Percentiles rank a stretch among this genome's conserved stretches.
phyloP scores from a whole-genome alignment of 805 yeast species.

The Pichia eremophila region DNA sequence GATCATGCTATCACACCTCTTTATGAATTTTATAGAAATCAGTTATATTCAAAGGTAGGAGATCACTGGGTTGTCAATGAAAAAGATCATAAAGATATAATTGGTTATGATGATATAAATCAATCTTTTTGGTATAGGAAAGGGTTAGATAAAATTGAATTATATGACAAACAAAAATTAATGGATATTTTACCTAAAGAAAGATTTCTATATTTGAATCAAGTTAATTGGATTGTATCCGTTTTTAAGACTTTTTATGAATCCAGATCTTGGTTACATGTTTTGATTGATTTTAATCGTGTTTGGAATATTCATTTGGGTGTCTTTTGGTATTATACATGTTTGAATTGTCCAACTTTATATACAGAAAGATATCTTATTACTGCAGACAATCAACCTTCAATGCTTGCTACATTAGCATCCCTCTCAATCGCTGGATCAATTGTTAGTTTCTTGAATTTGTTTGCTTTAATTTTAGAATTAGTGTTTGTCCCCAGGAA shows the following conservation, averaged over 20 bases:
- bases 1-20: slow-evolving; percentile 70
- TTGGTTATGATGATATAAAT: slow-evolving; percentile 87
- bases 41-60: slow-evolving; percentile 36
- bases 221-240: slow-evolving; percentile 56
- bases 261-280: slow-evolving; percentile 69
- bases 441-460: slow-evolving; percentile 45
- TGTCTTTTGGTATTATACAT: slow-evolving; percentile 68
- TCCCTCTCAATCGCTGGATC: slow-evolving; percentile 63
- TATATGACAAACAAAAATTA: slow-evolving; percentile 34
- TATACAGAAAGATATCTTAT: slow-evolving; percentile 52
- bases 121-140: slow-evolving; percentile 78
- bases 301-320: slow-evolving; percentile 72
- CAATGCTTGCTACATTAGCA: slow-evolving; percentile 43
- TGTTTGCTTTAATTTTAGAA: slow-evolving; percentile 51
- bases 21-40: slow-evolving; percentile 50
- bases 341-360: slow-evolving; percentile 57
- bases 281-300: slow-evolving; percentile 62
- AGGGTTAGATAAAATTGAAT: slow-evolving; percentile 50
- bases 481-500: slow-evolving; percentile 56
- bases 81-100: slow-evolving; percentile 55
- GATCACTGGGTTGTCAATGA: slow-evolving; percentile 40
- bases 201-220: slow-evolving; percentile 44
- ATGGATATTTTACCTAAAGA: slow-evolving; percentile 46
- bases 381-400: slow-evolving; percentile 49
- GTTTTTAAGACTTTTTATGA: slow-evolving; percentile 72